A percentile compares a stretch with the other conserved stretches of the same genome.
These are phyloP conservation scores for Dissophora globulifera DNA, from an alignment of 192 early-diverging fungal genomes.

Conservation along the genomic window DNA sequence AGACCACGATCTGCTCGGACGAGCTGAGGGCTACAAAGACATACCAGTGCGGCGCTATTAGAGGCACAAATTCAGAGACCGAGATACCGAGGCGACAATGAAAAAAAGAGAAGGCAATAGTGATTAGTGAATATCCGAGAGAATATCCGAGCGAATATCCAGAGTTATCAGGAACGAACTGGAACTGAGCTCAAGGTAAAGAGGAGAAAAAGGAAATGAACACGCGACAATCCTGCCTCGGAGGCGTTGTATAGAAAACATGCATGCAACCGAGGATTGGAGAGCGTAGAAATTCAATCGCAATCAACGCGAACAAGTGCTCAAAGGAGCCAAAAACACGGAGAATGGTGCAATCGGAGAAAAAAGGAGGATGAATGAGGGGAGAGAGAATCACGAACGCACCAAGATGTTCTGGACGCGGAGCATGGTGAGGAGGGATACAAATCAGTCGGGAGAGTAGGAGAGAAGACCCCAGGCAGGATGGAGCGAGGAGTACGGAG, in stretches of 20 bases:
- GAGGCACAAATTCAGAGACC: too few relatives aligned
- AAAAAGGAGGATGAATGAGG: not conserved
- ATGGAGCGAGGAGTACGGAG: conserved; percentile 6
- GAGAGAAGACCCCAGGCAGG: not conserved
- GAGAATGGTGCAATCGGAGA: not conserved
- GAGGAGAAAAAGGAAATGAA: conserved; percentile 1
- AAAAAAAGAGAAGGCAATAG: too few relatives aligned
- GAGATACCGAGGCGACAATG: too few relatives aligned
- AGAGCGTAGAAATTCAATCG: not conserved
- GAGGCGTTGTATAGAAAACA: not conserved
- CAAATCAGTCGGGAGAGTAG: not conserved
- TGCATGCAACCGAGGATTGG: not conserved
- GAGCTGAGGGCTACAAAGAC: not conserved
- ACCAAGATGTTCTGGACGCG: conserved; percentile 53
- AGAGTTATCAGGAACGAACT: conserved; percentile 2
- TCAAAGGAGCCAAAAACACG: conserved; percentile 6
- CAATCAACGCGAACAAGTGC: not conserved
- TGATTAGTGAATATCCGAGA: too few relatives aligned
- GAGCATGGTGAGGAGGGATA: conserved; percentile 21
- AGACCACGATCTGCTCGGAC: not conserved
- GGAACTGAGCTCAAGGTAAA: not conserved
- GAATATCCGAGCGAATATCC: too few relatives aligned
- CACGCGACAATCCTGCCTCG: conserved; percentile 4
- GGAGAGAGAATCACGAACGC: conserved; percentile 6
- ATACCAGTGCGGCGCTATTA: conserved; percentile 45